Conservation (phyloP, 306 rosid genomes). For the Trichosanthes truncata region DNA sequence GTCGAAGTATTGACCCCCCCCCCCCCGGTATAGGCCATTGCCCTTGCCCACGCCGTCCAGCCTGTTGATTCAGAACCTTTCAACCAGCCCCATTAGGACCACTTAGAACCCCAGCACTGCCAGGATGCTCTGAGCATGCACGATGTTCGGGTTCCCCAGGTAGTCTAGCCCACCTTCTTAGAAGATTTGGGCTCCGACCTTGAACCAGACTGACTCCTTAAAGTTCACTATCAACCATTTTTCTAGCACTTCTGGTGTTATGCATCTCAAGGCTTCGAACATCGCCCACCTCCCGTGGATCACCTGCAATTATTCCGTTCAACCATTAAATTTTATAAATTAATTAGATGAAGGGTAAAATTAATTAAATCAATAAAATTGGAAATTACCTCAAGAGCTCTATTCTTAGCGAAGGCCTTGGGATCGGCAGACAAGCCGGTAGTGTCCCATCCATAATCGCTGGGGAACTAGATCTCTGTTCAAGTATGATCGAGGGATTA, state of each 20-base stretch:
- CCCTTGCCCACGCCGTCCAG: slow-evolving; percentile 2
- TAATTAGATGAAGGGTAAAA: too few relatives aligned
- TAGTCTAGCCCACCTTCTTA: background rate
- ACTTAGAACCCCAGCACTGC: slow-evolving; percentile 1
- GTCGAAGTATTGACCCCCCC: slow-evolving; percentile 9
- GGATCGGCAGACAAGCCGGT: background rate
- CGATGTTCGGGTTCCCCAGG: slow-evolving; percentile 1
- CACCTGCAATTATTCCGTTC: too few relatives aligned
- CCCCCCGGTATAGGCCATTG: slow-evolving; percentile 1
- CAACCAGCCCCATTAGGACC: background rate
- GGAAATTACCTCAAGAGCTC: background rate
- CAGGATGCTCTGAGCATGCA: slow-evolving; percentile 2
- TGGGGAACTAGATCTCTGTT: background rate
- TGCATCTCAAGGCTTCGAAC: background rate
- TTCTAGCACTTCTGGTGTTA: background rate
- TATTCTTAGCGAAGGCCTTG: slow-evolving; percentile 1
- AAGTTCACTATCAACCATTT: slow-evolving; percentile 1
- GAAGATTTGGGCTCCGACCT: background rate
- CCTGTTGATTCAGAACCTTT: slow-evolving; percentile 3
- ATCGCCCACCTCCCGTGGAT: slow-evolving; percentile 5
- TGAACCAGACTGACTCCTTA: slow-evolving; percentile 7
- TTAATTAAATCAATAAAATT: too few relatives aligned
- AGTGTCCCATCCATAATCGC: slow-evolving; percentile 8
- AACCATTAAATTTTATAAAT: too few relatives aligned
- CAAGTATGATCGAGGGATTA: background rate